Conservation (phyloP, 257 asterid genomes). For the Avicennia marina region DNA sequence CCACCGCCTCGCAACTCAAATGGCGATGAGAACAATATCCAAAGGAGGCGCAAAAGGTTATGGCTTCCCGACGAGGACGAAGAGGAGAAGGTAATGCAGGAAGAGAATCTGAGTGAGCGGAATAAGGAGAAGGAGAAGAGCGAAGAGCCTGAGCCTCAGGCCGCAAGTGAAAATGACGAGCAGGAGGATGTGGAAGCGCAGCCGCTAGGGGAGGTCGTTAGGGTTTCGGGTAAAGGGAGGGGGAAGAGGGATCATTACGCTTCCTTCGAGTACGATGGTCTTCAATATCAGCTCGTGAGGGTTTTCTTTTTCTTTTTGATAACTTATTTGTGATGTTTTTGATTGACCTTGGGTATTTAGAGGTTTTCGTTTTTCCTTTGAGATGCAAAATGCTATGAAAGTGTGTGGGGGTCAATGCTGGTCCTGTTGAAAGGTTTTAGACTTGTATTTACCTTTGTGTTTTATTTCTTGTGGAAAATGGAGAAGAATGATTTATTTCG, state of each 20-base stretch:
- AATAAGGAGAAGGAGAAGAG: constrained; percentile 25
- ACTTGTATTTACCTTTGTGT: constrained; percentile 1
- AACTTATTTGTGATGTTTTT: too few species aligned
- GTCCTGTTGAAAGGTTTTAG: neutral
- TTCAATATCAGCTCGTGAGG: constrained; percentile 71
- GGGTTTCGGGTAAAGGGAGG: constrained; percentile 69
- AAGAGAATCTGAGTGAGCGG: constrained; percentile 26
- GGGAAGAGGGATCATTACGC: constrained; percentile 40
- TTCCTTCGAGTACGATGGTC: constrained; percentile 70
- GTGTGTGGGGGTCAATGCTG: neutral
- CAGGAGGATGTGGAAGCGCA: constrained; percentile 46
- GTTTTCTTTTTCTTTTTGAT: neutral
- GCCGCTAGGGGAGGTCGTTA: constrained; percentile 63
- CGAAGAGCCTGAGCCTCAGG: constrained; percentile 24
- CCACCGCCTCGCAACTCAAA: constrained; percentile 21
- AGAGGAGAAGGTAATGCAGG: constrained; percentile 29
- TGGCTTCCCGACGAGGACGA: constrained; percentile 27
- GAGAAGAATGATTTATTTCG: neutral
- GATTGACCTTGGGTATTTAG: too few species aligned
- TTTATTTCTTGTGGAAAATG: neutral
- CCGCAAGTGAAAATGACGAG: constrained; percentile 27
- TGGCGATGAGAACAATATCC: constrained; percentile 19
- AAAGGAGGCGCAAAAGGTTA: constrained; percentile 42
- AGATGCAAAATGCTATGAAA: too few species aligned
- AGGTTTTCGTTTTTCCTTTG: too few species aligned